These are phyloP conservation scores for Mortierella sp. DNA, from an alignment of 371 early-diverging fungal species.

Conservation along the genomic window DNA sequence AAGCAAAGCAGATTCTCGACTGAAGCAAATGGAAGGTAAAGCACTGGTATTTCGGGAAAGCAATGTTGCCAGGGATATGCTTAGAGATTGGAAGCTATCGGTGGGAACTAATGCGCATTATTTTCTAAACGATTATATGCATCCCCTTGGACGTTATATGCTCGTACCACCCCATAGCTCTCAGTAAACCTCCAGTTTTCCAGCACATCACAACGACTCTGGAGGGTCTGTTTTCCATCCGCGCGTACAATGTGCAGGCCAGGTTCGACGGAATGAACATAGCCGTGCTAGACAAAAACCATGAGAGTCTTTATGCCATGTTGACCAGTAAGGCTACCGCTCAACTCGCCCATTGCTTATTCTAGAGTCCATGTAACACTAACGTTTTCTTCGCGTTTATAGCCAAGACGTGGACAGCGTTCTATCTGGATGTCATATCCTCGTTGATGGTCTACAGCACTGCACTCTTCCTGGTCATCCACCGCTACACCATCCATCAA, in stretches of 20 bases:
- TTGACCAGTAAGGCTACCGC: conserved; percentile 28
- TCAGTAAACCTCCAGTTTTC: conserved; percentile 70
- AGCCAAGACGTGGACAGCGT: conserved; percentile 63
- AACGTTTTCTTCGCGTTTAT: too few relatives aligned
- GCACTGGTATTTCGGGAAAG: too few relatives aligned
- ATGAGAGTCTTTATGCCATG: conserved; percentile 56
- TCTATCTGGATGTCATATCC: conserved; percentile 70
- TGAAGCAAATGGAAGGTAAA: conserved; percentile 59
- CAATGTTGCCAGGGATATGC: too few relatives aligned
- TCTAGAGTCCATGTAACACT: too few relatives aligned
- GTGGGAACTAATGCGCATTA: too few relatives aligned
- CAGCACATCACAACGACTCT: conserved; percentile 74
- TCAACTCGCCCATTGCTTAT: too few relatives aligned
- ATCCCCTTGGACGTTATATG: background rate
- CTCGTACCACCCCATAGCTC: conserved; percentile 38
- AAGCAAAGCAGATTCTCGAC: conserved; percentile 30
- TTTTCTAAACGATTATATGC: too few relatives aligned
- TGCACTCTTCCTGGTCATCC: conserved; percentile 61
- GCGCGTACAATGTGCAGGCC: conserved; percentile 64
- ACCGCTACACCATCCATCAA: conserved; percentile 18
- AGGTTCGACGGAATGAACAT: conserved; percentile 65
- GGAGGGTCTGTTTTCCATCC: conserved; percentile 76
- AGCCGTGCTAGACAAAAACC: conserved; percentile 61
- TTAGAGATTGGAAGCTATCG: too few relatives aligned
- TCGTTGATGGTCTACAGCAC: conserved; percentile 69